Base-by-base conservation (phyloP, 2,329 filamentous ascomycete genomes). In the Boeremia exigua region DNA sequence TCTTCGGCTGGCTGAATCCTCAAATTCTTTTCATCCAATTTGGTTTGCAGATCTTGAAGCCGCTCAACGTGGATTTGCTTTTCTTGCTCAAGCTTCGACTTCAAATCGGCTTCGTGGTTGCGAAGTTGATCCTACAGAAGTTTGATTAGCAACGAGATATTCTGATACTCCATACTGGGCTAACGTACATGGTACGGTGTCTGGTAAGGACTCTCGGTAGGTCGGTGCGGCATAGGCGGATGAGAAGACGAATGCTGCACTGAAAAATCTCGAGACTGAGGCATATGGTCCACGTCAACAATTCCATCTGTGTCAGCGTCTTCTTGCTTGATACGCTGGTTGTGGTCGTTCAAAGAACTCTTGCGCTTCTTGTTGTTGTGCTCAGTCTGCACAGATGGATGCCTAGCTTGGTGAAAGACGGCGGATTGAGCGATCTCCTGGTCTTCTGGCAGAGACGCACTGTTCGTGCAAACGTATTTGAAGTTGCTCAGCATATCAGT, bases 401-500 rank as follows among this genome's bases (percentile, higher is more conserved):
- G 17, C 7, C 3, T 5, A 19, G 7, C 4, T 19, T 19, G 36
- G 15, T 14, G 15, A 38, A 9, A 19, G 4, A 9, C 23, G 11
- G 9, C 25, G 33, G 33, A 3, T 4, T 2, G 19, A 6, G 27
- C 25, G 14, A 43, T 30, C 6, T 23, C n/a, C 17, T 32, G 46
- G 15, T 11, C 12, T 5, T 40, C 17, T 15, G 28, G 10, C 27
- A 7, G 33, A 11, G 34, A 7, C 3, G 9, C 17, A 19, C 14
- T n/a, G n/a, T 10, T 33, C 36, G 32, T 34, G 10, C 47, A 49
- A 4, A 27, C 38, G 8, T 34, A 40, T 14, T 14, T 45, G 25
- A 56, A 58, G 33, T 51, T 48, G 0, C 33, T 15, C 2, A 54
- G 28, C 42, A 58, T 36, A 29, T 58, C 42, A 6, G 8, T 28